Evolutionary conservation across 2,329 filamentous ascomycete genomes (phyloP), one percentile per base, ranked within the genome.

Genomic region (Colletotrichum tropicicola): DNA sequence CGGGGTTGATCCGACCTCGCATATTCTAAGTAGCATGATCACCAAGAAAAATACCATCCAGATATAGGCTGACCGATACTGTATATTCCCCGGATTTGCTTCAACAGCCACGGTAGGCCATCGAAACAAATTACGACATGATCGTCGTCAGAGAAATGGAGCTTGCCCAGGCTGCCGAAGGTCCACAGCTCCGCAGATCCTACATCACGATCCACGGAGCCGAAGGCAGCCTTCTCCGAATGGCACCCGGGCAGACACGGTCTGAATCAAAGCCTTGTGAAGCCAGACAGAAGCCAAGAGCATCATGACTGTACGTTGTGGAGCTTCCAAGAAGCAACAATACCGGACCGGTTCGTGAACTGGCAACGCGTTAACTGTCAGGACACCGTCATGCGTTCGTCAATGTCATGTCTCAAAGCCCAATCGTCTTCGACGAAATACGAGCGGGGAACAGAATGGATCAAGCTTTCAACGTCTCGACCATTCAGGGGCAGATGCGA

Each of bases 51-150:
- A 30, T 2, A 3, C 5, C 12, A 17, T 4, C 35, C 6, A n/a
- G 12, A 28, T 13, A 44, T 52, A 58, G 45, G 37, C 35, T 28
- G n/a, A 32, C 37, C n/a, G 28, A 13, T 5, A 13, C 12, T 8
- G 23, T 30, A n/a, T n/a, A 1, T 15, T 3, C 19, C 9, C 12
- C 13, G 8, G 28, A 30, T 52, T 13, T 8, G 19, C 25, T 12
- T 17, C 43, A 25, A 21, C 6, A 23, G 3, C 25, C 37, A 12
- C 9, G 23, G 23, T 6, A 28, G 45, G 35, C 35, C 45, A 30
- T 52, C 59, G 54, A 52, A 63, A 63, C 54, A 37, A 49, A 45
- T 13, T 17, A 8, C 19, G 13, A 59, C 37, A 19, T 52, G 30
- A 52, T 41, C 59, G 54, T 23, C 54, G 17, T 52, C n/a, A 30